Percentiles rank a stretch among this genome's conserved stretches.
phyloP scores from a whole-genome alignment of 306 rosid genomes.

The Vigna hirtella region DNA sequence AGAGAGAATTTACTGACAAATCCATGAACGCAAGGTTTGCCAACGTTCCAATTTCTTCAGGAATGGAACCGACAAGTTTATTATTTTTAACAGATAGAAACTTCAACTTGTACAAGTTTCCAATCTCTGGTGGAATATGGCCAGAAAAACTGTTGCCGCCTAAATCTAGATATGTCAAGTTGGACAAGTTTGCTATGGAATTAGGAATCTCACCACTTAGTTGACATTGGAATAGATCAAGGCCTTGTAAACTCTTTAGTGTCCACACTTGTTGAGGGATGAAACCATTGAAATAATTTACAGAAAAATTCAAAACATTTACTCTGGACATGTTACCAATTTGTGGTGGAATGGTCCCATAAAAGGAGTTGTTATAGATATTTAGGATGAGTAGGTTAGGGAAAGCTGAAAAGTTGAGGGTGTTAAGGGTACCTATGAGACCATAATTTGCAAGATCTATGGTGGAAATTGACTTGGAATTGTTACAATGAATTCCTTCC shows the following conservation, averaged over 20 bases:
- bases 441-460: constrained; percentile 27
- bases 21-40: neutral
- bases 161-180: constrained; percentile 36
- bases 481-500: constrained; percentile 23
- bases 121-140: constrained; percentile 39
- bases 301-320: constrained; percentile 30
- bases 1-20: neutral
- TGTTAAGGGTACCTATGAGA: constrained; percentile 37
- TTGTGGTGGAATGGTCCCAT: constrained; percentile 3
- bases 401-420: constrained; percentile 31
- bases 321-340: constrained; percentile 38
- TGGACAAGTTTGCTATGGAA: constrained; percentile 45
- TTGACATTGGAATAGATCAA: neutral
- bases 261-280: constrained; percentile 40
- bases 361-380: constrained; percentile 1
- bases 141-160: neutral
- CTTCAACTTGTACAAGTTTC: constrained; percentile 26
- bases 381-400: constrained; percentile 33
- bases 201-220: constrained; percentile 27
- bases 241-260: neutral
- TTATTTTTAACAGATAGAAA: rapidly evolving
- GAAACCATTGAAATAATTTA: constrained; percentile 13
- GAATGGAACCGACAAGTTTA: constrained; percentile 28
- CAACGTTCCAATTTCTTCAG: constrained; percentile 37
- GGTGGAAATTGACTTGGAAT: constrained; percentile 18